Conservation (phyloP, 768 basidiomycete genomes). For the Lentinula aciculospora region DNA sequence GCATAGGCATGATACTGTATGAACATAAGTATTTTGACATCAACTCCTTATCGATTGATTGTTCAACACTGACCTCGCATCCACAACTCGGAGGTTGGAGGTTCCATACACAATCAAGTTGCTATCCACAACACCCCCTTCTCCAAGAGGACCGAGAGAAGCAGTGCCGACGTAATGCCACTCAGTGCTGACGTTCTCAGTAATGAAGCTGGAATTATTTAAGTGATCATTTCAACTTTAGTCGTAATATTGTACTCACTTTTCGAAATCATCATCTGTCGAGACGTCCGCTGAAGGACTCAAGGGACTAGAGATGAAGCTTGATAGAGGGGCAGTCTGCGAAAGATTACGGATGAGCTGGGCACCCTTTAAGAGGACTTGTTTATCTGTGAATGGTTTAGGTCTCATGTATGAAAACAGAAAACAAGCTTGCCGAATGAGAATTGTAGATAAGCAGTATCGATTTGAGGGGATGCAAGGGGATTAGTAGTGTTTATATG, state of each 20-base stretch:
- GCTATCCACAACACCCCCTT: constrained; percentile 42
- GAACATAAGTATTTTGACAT: background rate
- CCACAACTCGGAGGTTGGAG: constrained; percentile 45
- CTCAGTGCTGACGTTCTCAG: constrained; percentile 12
- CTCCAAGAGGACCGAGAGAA: constrained; percentile 29
- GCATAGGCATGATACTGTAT: constrained; percentile 32
- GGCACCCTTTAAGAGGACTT: background rate
- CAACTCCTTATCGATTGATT: background rate
- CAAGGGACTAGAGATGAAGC: background rate
- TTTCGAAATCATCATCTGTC: background rate
- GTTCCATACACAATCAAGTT: constrained; percentile 42
- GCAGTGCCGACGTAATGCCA: constrained; percentile 43
- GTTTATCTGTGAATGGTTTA: background rate
- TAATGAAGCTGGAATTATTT: background rate
- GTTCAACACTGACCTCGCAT: constrained; percentile 28
- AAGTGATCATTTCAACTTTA: background rate
- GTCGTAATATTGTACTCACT: background rate
- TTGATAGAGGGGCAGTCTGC: background rate
- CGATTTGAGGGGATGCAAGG: background rate
- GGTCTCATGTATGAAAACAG: too few species aligned
- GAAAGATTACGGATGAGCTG: background rate
- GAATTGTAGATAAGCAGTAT: constrained; percentile 3
- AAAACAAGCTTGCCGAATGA: background rate
- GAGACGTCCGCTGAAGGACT: background rate
- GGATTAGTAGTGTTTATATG: constrained; percentile 7